Percentiles rank a stretch among this genome's conserved stretches.
Conservation (phyloP, 495 filamentous ascomycete genomes). For the Opeltia flavorubescens region DNA sequence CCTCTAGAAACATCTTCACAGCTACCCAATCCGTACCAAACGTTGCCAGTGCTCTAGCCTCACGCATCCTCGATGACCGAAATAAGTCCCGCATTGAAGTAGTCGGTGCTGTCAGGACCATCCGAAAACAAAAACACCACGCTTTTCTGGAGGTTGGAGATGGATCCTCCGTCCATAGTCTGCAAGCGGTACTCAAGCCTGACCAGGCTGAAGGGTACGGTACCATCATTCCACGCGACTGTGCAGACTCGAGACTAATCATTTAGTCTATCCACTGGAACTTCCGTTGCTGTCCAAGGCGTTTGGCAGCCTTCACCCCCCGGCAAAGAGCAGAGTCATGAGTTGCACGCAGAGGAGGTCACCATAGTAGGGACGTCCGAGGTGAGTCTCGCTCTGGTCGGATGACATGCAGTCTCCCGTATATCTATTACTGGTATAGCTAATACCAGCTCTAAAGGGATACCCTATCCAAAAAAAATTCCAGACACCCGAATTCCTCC, state of each 20-base stretch:
- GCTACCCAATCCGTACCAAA: conserved; percentile 6
- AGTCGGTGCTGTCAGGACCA: conserved; percentile 68
- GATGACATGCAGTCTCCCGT: neutral
- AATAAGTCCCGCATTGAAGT: conserved; percentile 32
- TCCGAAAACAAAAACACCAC: conserved; percentile 71
- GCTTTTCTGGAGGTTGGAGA: conserved; percentile 79
- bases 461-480: conserved; percentile 92
- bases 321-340: conserved; percentile 58
- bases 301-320: conserved; percentile 60
- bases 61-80: conserved; percentile 8
- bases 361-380: conserved; percentile 58
- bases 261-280: conserved; percentile 60
- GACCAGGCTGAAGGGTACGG: conserved; percentile 66
- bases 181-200: conserved; percentile 73
- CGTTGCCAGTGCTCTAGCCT: conserved; percentile 9
- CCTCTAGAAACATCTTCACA: neutral
- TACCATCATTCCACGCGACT: conserved; percentile 15
- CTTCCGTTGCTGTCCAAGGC: conserved; percentile 66
- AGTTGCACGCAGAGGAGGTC: conserved; percentile 58
- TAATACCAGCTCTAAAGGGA: conserved; percentile 36
- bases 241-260: conserved; percentile 1
- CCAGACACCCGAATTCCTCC: conserved; percentile 76
- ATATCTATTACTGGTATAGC: conserved; percentile 1
- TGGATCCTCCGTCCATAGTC: conserved; percentile 62
- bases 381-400: conserved; percentile 35